Evolutionary conservation across 371 early-diverging fungal species (phyloP).

Genomic region (Racocetra persica): DNA sequence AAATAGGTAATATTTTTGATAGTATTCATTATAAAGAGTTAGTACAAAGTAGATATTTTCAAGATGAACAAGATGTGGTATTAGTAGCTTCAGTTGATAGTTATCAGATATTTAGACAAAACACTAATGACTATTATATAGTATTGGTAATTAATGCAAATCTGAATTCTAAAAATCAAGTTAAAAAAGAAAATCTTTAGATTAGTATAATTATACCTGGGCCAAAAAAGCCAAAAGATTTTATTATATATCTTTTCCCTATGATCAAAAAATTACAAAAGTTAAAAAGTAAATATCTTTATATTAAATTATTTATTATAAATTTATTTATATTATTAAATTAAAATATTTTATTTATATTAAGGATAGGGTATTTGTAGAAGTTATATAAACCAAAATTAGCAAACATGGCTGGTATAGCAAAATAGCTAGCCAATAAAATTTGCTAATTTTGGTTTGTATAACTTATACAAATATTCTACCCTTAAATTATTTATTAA

Average conservation of each 20-base stretch:
- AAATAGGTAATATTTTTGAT: not conserved
- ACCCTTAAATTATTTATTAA: too few relatives aligned
- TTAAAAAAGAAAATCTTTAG: constrained; percentile 25
- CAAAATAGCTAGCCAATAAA: too few relatives aligned
- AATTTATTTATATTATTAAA: too few relatives aligned
- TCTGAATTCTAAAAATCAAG: not conserved
- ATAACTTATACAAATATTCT: too few relatives aligned
- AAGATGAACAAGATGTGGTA: not conserved
- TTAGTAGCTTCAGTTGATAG: not conserved
- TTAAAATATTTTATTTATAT: too few relatives aligned
- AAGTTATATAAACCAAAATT: too few relatives aligned
- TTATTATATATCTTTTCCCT: not conserved
- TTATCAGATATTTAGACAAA: constrained; percentile 18
- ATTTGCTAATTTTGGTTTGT: too few relatives aligned
- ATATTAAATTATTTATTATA: too few relatives aligned
- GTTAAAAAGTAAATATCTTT: not conserved
- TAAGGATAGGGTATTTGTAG: too few relatives aligned
- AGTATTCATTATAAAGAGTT: not conserved
- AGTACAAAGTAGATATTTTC: not conserved
- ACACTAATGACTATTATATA: constrained; percentile 2
- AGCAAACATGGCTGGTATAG: too few relatives aligned
- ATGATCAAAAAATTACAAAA: not conserved
- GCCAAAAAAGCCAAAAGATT: not conserved
- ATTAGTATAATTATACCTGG: constrained; percentile 3
- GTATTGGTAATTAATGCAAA: constrained; percentile 12